Evolutionary conservation across 2,329 filamentous ascomycete species (phyloP).

Genomic region (Aspergillus ustus): DNA sequence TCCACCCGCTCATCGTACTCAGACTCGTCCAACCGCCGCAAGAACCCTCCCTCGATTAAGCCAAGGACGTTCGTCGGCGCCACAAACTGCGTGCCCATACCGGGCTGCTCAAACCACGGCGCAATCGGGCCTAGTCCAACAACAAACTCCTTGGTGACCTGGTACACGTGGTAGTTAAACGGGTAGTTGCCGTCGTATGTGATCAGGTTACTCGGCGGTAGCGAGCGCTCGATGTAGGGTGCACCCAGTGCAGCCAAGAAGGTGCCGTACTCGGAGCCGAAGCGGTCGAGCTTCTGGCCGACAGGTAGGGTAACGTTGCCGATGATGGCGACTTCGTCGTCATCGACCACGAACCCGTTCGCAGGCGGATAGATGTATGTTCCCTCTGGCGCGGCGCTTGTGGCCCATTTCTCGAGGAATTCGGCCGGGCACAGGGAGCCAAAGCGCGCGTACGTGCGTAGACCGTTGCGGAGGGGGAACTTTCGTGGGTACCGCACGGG

Average conservation of each 20-base stretch:
- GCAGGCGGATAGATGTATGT: constrained; percentile 46
- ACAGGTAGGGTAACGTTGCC: constrained; percentile 47
- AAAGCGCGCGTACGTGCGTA: constrained; percentile 46
- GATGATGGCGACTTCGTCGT: constrained; percentile 42
- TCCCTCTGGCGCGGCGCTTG: constrained; percentile 5
- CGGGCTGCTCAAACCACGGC: constrained; percentile 57
- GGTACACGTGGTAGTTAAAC: constrained; percentile 57
- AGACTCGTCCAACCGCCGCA: constrained; percentile 10
- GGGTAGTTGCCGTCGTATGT: constrained; percentile 45
- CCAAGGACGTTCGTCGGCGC: constrained; percentile 33
- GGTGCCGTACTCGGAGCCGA: constrained; percentile 52
- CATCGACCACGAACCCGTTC: constrained; percentile 50
- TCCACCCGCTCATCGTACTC: constrained; percentile 16
- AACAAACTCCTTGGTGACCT: constrained; percentile 46
- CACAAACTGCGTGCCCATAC: constrained; percentile 48
- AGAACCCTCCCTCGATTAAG: constrained; percentile 37
- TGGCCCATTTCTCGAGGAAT: constrained; percentile 38
- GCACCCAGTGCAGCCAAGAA: constrained; percentile 52
- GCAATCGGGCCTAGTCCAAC: constrained; percentile 53
- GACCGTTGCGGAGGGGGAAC: constrained; percentile 36
- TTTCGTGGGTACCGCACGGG: constrained; percentile 39
- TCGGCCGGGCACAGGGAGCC: constrained; percentile 47
- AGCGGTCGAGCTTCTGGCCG: constrained; percentile 54
- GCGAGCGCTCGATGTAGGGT: constrained; percentile 53
- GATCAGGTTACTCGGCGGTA: constrained; percentile 54